These are phyloP conservation scores for Gnaphalium uliginosum DNA, from an alignment of 129 eudicot genomes.

Conservation along the genomic window DNA sequence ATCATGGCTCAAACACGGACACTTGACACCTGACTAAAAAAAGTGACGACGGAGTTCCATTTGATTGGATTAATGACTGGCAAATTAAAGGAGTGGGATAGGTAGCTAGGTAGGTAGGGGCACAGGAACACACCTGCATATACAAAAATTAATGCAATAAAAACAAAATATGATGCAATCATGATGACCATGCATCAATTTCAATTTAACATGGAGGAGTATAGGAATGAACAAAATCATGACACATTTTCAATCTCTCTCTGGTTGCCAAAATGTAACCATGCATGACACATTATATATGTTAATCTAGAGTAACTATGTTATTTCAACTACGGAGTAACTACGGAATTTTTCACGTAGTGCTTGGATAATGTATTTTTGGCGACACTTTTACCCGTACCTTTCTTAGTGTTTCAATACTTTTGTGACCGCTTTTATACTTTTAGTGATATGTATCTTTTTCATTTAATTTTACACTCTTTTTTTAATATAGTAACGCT, in stretches of 20 bases:
- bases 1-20: slow-evolving; percentile 4
- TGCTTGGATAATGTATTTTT: too few species aligned
- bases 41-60: neutral
- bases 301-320: neutral
- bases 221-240: slow-evolving; percentile 26
- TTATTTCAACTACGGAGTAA: too few species aligned
- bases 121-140: neutral
- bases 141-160: neutral
- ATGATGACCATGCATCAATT: slow-evolving; percentile 7
- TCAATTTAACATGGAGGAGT: slow-evolving; percentile 13
- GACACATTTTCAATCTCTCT: slow-evolving; percentile 11
- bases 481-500: too few species aligned
- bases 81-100: neutral
- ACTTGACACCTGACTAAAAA: neutral
- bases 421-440: too few species aligned
- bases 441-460: too few species aligned
- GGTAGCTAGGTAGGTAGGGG: slow-evolving; percentile 11
- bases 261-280: slow-evolving; percentile 11
- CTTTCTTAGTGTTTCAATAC: too few species aligned
- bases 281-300: neutral
- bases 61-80: slow-evolving; percentile 10
- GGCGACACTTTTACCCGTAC: too few species aligned
- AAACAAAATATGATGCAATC: slow-evolving; percentile 21
- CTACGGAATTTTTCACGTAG: too few species aligned
- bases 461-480: too few species aligned